These are phyloP conservation scores for Crithidia acanthocephali DNA, from an alignment of 208 protist species.

Conservation along the genomic window DNA sequence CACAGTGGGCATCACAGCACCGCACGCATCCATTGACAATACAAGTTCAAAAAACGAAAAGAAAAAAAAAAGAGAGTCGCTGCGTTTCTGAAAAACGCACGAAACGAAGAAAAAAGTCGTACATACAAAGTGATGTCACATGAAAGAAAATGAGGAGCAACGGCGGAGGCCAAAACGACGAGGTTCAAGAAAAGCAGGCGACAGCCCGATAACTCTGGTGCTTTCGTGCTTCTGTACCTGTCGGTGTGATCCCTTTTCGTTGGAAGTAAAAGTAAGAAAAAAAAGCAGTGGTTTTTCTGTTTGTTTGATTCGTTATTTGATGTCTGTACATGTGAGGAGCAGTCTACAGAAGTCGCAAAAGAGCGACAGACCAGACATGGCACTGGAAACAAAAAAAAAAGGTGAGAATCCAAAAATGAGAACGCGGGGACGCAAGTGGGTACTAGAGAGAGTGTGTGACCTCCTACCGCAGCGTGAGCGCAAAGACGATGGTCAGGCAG, in stretches of 20 bases:
- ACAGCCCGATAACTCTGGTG: conserved; percentile 2
- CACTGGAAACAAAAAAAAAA: conserved; percentile 13
- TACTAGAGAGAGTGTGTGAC: too few relatives aligned
- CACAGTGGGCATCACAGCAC: not conserved
- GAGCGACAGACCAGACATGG: too few relatives aligned
- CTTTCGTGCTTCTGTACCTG: not conserved
- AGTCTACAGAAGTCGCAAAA: not conserved
- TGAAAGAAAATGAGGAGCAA: too few relatives aligned
- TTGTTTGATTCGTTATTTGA: too few relatives aligned
- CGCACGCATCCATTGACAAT: not conserved
- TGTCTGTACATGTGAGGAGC: too few relatives aligned
- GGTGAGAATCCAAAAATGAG: not conserved
- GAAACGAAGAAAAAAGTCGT: not conserved
- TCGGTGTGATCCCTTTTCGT: not conserved
- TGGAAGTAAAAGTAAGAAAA: not conserved
- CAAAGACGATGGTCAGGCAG: too few relatives aligned
- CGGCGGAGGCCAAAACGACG: too few relatives aligned
- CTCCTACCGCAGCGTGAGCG: too few relatives aligned
- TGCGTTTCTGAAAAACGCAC: not conserved
- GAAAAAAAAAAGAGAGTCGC: not conserved
- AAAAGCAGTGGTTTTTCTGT: not conserved
- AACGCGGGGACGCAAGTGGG: too few relatives aligned
- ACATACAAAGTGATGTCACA: too few relatives aligned
- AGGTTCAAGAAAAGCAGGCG: not conserved
- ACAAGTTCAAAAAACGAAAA: not conserved